A percentile compares a stretch with the other conserved stretches of the same genome.
These are phyloP conservation scores for Coniochaeta prunicola DNA, from an alignment of 2,329 filamentous ascomycete genomes.

Conservation along the genomic window DNA sequence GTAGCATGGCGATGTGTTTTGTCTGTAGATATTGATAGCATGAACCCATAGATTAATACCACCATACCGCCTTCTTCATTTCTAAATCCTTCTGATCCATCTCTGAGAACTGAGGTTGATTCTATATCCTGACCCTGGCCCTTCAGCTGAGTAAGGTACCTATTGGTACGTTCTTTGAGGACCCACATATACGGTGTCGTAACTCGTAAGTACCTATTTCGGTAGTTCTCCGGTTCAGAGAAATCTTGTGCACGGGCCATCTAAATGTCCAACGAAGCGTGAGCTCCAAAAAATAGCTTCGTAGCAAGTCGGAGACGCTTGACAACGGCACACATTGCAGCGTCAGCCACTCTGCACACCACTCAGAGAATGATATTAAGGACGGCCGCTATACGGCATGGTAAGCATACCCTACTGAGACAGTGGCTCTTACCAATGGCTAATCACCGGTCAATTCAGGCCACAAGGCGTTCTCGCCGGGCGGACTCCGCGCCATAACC, in stretches of 20 bases:
- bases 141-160: no score
- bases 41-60: constrained; percentile 11
- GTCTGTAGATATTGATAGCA: constrained; percentile 13
- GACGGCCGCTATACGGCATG: constrained; percentile 46
- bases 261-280: neutral
- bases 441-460: constrained; percentile 29
- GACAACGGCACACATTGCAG: neutral
- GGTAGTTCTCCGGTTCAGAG: neutral
- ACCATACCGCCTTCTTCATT: neutral
- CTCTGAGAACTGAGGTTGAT: no score
- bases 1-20: neutral
- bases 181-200: neutral
- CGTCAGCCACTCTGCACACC: neutral
- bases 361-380: constrained; percentile 43
- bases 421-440: neutral
- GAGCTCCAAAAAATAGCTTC: neutral
- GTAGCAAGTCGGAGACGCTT: neutral
- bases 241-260: neutral
- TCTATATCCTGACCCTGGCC: no score
- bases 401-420: constrained; percentile 26
- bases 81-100: no score
- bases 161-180: neutral
- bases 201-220: no score
- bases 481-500: constrained; percentile 31
- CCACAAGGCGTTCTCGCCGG: constrained; percentile 41